Conservation (phyloP, 176 grass and related monocot species). For the Puya raimondii region DNA sequence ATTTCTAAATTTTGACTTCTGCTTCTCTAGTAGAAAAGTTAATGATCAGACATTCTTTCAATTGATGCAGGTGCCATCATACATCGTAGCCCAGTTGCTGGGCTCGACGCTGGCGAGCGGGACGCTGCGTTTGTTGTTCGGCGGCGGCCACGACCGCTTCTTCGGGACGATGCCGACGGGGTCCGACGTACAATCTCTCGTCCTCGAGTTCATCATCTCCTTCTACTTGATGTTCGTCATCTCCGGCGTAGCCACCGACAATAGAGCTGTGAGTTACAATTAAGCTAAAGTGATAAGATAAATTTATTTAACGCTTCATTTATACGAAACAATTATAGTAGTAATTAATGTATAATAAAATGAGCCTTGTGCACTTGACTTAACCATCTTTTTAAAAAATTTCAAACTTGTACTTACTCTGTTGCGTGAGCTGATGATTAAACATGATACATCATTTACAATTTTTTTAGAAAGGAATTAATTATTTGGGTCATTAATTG, state of each 20-base stretch:
- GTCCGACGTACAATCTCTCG: constrained; percentile 60
- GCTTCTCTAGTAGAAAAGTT: constrained; percentile 3
- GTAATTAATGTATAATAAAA: not conserved
- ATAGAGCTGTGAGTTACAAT: constrained; percentile 44
- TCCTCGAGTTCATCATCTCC: constrained; percentile 71
- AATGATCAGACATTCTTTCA: not conserved
- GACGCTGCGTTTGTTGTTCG: constrained; percentile 65
- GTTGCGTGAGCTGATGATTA: not conserved
- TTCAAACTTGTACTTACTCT: not conserved
- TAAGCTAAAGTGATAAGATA: not conserved
- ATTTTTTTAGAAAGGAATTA: too few species aligned
- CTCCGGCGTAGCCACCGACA: constrained; percentile 78
- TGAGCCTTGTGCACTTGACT: not conserved
- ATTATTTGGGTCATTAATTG: too few species aligned
- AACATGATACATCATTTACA: too few species aligned
- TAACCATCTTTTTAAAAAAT: not conserved
- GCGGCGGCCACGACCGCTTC: constrained; percentile 49
- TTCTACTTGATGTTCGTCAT: constrained; percentile 96
- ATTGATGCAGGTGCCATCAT: constrained; percentile 41
- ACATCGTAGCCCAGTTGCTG: constrained; percentile 48
- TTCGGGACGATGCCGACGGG: constrained; percentile 46
- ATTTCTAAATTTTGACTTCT: not conserved
- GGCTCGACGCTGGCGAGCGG: constrained; percentile 50
- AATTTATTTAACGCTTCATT: not conserved
- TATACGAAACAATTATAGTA: not conserved